phyloP scores from a whole-genome alignment of 2,329 filamentous ascomycete genomes.

The Arthroderma sp. region DNA sequence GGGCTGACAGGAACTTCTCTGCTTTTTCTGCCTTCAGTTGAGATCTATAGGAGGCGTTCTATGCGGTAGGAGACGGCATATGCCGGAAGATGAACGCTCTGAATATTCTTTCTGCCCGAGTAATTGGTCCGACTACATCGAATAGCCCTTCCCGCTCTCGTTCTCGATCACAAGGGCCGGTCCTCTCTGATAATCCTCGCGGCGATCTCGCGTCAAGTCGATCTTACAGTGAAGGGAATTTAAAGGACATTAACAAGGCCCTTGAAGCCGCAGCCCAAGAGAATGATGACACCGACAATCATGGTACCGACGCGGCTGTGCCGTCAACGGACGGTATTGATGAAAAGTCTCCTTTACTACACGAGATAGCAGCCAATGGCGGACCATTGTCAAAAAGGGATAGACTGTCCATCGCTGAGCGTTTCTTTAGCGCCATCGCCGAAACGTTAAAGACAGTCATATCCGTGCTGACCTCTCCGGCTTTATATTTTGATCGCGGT shows the following conservation, averaged over 20 bases:
- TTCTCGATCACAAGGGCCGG: slow-evolving; percentile 40
- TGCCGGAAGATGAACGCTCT: slow-evolving; percentile 80
- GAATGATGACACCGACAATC: slow-evolving; percentile 24
- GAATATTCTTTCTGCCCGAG: slow-evolving; percentile 81
- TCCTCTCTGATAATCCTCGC: slow-evolving; percentile 20
- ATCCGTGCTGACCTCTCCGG: slow-evolving; percentile 64
- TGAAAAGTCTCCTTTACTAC: slow-evolving; percentile 60
- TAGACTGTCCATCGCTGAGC: slow-evolving; percentile 47
- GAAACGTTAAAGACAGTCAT: slow-evolving; percentile 67
- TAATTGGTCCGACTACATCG: slow-evolving; percentile 47
- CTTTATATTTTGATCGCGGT: slow-evolving; percentile 67
- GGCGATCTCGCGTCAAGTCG: slow-evolving; percentile 26
- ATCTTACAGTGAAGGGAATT: slow-evolving; percentile 31
- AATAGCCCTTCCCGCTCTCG: slow-evolving; percentile 37
- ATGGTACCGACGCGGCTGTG: slow-evolving; percentile 24
- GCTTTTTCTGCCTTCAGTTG: no score
- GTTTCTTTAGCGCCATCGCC: slow-evolving; percentile 58
- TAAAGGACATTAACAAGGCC: slow-evolving; percentile 18
- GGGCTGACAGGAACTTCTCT: no score
- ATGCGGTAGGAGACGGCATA: slow-evolving; percentile 19
- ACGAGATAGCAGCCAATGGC: slow-evolving; percentile 25
- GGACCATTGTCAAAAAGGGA: slow-evolving; percentile 22
- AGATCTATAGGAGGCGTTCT: no score
- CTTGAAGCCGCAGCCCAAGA: slow-evolving; percentile 16
- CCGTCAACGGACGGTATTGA: slow-evolving; percentile 28